These are phyloP conservation scores for Lactarius sanguifluus DNA, from an alignment of 768 basidiomycete species.

Conservation along the genomic window DNA sequence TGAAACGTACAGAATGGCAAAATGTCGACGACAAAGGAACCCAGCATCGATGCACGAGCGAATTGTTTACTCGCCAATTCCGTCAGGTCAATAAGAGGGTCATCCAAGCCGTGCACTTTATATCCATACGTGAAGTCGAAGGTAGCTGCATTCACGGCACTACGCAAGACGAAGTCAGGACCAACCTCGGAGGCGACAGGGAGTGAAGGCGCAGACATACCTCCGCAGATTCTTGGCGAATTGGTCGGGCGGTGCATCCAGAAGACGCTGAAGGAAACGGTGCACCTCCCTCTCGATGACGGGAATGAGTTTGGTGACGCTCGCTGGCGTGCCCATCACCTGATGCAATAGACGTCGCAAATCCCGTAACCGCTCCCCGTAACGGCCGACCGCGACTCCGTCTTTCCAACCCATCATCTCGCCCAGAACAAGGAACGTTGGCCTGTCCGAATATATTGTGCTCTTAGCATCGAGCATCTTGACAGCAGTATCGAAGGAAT, in stretches of 20 bases:
- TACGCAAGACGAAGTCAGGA: slow-evolving; percentile 6
- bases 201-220: background rate
- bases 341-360: slow-evolving; percentile 48
- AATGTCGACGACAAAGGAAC: slow-evolving; percentile 32
- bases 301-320: background rate
- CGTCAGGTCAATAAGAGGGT: slow-evolving; percentile 31
- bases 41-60: slow-evolving; percentile 24
- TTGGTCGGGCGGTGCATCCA: slow-evolving; percentile 12
- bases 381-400: slow-evolving; percentile 46
- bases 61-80: slow-evolving; percentile 26
- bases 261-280: slow-evolving; percentile 17
- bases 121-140: slow-evolving; percentile 37
- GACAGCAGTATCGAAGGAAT: slow-evolving; percentile 41
- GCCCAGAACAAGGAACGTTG: slow-evolving; percentile 50
- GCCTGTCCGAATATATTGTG: slow-evolving; percentile 49
- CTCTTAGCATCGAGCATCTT: slow-evolving; percentile 51
- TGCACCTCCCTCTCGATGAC: slow-evolving; percentile 26
- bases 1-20: slow-evolving; percentile 30
- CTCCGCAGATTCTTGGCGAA: slow-evolving; percentile 17
- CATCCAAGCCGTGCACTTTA: slow-evolving; percentile 30
- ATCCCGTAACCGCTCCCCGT: slow-evolving; percentile 45
- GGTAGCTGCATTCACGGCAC: slow-evolving; percentile 33
- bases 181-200: too few relatives aligned
- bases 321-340: slow-evolving; percentile 38
- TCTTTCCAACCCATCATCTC: slow-evolving; percentile 45